Conservation (phyloP, 768 basidiomycete species). For the Amanita rimosa region DNA sequence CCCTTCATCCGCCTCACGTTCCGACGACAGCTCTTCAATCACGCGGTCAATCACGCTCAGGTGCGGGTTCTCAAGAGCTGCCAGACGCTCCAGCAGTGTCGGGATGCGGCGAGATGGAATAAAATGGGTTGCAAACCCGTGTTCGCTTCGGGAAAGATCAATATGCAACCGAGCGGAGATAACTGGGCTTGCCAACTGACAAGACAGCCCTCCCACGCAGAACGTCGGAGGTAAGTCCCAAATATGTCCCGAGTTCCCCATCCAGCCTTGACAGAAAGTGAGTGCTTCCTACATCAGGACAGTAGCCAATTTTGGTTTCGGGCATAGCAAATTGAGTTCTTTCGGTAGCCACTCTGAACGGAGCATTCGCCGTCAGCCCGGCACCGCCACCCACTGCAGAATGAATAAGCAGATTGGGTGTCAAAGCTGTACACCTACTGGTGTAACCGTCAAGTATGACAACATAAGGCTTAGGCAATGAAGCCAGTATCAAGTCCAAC, state of each 20-base stretch:
- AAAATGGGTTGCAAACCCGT: slow-evolving; percentile 91
- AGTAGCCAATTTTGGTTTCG: slow-evolving; percentile 86
- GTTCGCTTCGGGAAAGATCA: slow-evolving; percentile 42
- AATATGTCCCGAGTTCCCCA: slow-evolving; percentile 89
- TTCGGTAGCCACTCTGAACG: slow-evolving; percentile 90
- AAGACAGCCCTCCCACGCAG: slow-evolving; percentile 76
- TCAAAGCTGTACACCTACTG: slow-evolving; percentile 41
- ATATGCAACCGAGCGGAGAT: neutral
- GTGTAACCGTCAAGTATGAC: slow-evolving; percentile 85
- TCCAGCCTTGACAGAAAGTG: slow-evolving; percentile 86
- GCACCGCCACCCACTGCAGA: slow-evolving; percentile 88
- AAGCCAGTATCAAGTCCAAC: slow-evolving; percentile 61
- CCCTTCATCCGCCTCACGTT: slow-evolving; percentile 47
- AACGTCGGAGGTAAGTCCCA: slow-evolving; percentile 70
- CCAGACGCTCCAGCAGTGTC: slow-evolving; percentile 57
- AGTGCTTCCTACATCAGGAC: slow-evolving; percentile 88
- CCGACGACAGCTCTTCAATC: slow-evolving; percentile 65
- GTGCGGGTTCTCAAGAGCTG: slow-evolving; percentile 38
- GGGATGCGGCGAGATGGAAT: slow-evolving; percentile 70
- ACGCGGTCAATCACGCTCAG: slow-evolving; percentile 33
- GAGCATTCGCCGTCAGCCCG: slow-evolving; percentile 74
- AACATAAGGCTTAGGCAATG: slow-evolving; percentile 79
- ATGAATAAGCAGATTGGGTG: slow-evolving; percentile 5
- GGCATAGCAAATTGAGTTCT: slow-evolving; percentile 93
- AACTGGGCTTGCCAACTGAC: slow-evolving; percentile 36